Evolutionary conservation across 305 asterid genomes (phyloP).

Genomic region (Vinca major): DNA sequence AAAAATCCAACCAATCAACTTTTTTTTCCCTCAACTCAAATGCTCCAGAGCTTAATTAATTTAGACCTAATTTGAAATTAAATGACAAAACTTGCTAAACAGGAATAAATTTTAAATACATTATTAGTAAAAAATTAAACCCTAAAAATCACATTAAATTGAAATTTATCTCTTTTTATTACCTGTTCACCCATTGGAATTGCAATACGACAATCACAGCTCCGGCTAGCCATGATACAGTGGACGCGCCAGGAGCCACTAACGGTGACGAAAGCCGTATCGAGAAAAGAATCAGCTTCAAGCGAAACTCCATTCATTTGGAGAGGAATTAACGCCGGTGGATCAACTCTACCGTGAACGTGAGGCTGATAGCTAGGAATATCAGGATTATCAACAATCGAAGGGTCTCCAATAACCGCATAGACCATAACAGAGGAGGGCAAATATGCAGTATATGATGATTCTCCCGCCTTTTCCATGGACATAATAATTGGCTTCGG

Average conservation of each 20-base stretch:
- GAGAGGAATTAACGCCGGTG: conserved; percentile 85
- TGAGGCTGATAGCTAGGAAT: conserved; percentile 97
- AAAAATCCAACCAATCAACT: not conserved
- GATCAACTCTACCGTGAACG: conserved; percentile 88
- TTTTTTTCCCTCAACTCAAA: not conserved
- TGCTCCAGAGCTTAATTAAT: not conserved
- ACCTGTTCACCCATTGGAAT: conserved; percentile 98
- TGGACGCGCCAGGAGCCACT: conserved; percentile 81
- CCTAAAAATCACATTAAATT: not conserved
- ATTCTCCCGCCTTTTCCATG: conserved; percentile 49
- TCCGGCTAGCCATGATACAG: conserved; percentile 77
- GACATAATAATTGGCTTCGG: conserved; percentile 49
- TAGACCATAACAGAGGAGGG: conserved; percentile 74
- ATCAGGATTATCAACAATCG: conserved; percentile 89
- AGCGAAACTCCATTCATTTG: conserved; percentile 68
- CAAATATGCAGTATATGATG: conserved; percentile 22
- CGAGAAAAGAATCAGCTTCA: conserved; percentile 58
- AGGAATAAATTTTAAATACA: not conserved
- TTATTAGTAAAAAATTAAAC: not conserved
- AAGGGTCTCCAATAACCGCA: conserved; percentile 70
- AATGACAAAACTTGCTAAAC: not conserved
- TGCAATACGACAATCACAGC: conserved; percentile 75
- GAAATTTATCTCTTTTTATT: not conserved
- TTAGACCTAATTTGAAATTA: not conserved
- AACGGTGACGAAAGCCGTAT: conserved; percentile 62